These are phyloP conservation scores for Sporothrix pseudoabietina DNA, from an alignment of 2,329 filamentous ascomycete genomes.

Conservation along the genomic window DNA sequence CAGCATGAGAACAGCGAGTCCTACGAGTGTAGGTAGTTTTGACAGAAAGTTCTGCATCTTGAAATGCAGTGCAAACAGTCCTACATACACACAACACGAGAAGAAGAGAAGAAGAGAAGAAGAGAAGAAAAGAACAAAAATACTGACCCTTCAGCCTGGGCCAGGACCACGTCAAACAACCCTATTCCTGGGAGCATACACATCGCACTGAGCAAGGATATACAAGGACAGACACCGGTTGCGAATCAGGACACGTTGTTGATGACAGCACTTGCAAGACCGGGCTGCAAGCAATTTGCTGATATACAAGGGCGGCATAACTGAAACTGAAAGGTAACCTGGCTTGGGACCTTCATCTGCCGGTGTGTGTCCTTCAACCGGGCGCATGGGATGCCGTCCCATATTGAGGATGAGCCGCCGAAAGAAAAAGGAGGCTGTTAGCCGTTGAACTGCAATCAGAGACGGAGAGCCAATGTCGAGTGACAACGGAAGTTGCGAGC, in stretches of 20 bases:
- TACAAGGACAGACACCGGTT: not conserved
- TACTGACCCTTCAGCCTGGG: not conserved
- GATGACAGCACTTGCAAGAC: not conserved
- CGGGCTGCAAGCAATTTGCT: not conserved
- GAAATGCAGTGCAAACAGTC: not conserved
- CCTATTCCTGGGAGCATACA: not conserved
- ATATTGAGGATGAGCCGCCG: conserved; percentile 5
- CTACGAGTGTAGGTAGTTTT: not conserved
- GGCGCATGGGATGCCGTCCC: conserved; percentile 17
- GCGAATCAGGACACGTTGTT: not conserved
- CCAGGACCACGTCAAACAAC: not conserved
- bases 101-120: no score
- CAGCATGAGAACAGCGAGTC: not conserved
- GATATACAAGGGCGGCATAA: not conserved
- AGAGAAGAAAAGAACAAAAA: not conserved
- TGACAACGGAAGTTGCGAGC: not conserved
- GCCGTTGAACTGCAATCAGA: not conserved
- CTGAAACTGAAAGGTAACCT: no score
- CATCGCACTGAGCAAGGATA: not conserved
- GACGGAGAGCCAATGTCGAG: not conserved
- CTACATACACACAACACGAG: no score
- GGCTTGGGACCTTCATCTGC: not conserved
- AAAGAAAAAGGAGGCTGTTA: not conserved
- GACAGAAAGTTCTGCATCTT: not conserved
- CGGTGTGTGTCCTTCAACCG: not conserved